phyloP scores from a whole-genome alignment of 2,329 filamentous ascomycete species.

The Sclerotinia nivalis region DNA sequence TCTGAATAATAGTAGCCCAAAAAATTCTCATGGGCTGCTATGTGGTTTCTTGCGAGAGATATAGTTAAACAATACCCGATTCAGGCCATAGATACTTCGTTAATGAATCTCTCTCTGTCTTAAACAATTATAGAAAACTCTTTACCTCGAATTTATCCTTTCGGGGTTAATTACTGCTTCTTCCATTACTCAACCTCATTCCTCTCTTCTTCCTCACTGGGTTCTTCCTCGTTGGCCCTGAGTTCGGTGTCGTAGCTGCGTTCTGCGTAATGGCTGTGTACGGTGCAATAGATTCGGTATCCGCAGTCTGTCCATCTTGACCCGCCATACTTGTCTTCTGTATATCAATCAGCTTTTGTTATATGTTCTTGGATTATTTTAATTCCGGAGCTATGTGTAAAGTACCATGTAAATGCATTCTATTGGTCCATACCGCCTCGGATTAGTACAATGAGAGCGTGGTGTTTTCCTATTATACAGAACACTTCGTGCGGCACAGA shows the following conservation, averaged over 20 bases:
- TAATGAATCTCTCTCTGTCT: accelerated
- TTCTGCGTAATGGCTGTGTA: background rate
- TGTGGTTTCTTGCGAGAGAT: background rate
- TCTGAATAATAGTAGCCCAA: background rate
- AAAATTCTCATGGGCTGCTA: background rate
- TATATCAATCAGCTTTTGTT: background rate
- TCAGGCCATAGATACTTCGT: too few species aligned
- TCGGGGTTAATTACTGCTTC: background rate
- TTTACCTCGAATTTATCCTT: background rate
- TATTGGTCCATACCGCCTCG: too few species aligned
- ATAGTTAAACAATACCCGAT: background rate
- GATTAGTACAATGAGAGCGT: background rate
- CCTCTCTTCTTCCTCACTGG: too few species aligned
- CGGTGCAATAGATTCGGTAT: too few species aligned
- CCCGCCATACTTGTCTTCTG: background rate
- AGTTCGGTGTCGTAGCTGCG: too few species aligned
- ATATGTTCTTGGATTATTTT: too few species aligned
- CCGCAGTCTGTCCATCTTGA: background rate
- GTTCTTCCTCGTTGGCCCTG: background rate
- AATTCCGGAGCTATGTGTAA: too few species aligned
- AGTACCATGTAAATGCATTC: background rate
- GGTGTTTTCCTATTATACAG: background rate
- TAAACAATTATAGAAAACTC: background rate
- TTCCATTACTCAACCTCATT: background rate
- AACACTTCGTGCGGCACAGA: background rate